These are phyloP conservation scores for Ceratocystis cacaofunesta DNA, from an alignment of 2,329 filamentous ascomycete genomes.

Conservation along the genomic window DNA sequence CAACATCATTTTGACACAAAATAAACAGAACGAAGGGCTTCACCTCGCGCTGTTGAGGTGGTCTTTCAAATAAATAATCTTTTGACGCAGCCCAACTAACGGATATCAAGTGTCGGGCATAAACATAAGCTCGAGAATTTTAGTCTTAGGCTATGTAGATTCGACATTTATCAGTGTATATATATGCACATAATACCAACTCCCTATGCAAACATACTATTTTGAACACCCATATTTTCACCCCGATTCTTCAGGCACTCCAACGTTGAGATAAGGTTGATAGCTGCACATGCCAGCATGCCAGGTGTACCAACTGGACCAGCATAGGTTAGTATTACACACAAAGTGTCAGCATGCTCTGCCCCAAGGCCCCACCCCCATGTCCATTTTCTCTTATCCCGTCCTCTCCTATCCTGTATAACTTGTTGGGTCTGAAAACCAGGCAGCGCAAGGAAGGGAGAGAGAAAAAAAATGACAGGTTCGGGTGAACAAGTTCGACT, in stretches of 20 bases:
- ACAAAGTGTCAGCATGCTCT: neutral
- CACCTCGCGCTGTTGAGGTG: neutral
- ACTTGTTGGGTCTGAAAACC: neutral
- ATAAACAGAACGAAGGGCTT: constrained; percentile 3
- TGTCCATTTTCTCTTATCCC: neutral
- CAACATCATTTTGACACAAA: constrained; percentile 6
- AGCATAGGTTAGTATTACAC: neutral
- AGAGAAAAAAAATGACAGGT: neutral
- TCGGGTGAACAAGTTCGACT: neutral
- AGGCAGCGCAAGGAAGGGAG: neutral
- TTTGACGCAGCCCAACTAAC: neutral
- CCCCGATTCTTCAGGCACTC: neutral
- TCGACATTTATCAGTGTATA: neutral
- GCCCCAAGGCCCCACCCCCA: neutral
- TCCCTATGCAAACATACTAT: neutral
- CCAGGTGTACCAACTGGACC: neutral
- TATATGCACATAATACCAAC: neutral
- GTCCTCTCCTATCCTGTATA: neutral
- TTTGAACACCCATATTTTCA: neutral
- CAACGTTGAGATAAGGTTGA: constrained; percentile 3
- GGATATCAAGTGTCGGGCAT: neutral
- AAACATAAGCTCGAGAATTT: neutral
- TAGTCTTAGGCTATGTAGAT: neutral
- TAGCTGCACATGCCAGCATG: constrained; percentile 2
- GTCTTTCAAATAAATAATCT: constrained; percentile 1